Evolutionary conservation across 2,329 filamentous ascomycete species (phyloP).

Genomic region (Coniochaeta hoffmannii): DNA sequence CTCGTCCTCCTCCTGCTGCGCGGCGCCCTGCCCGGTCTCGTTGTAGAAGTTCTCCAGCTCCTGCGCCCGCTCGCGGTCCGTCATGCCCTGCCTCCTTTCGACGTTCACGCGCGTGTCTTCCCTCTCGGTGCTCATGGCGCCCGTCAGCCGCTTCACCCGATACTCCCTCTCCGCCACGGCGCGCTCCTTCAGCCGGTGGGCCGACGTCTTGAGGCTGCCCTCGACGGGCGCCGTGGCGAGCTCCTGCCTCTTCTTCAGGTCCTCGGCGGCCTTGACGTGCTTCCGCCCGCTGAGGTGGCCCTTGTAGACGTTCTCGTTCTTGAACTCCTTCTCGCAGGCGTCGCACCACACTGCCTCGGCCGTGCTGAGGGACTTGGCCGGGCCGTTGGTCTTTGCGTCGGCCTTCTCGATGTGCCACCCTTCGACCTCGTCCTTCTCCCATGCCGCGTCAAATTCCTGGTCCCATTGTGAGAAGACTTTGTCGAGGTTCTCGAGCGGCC

Average conservation of each 20-base stretch:
- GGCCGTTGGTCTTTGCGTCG: constrained; percentile 27
- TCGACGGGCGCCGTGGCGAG: constrained; percentile 20
- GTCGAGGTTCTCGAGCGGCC: constrained; percentile 79
- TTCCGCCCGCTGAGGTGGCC: constrained; percentile 86
- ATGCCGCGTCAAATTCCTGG: constrained; percentile 73
- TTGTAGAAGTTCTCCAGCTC: constrained; percentile 82
- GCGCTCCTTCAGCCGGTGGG: constrained; percentile 70
- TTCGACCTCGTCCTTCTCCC: constrained; percentile 70
- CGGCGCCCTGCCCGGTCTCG: constrained; percentile 37
- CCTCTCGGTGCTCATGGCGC: constrained; percentile 78
- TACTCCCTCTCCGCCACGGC: constrained; percentile 86
- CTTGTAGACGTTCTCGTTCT: constrained; percentile 91
- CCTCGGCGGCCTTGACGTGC: constrained; percentile 76
- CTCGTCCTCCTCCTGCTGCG: constrained; percentile 39
- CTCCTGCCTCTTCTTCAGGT: constrained; percentile 42
- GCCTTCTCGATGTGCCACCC: constrained; percentile 64
- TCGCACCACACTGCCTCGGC: constrained; percentile 76
- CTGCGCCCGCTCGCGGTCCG: constrained; percentile 87
- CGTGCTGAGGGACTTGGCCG: constrained; percentile 25
- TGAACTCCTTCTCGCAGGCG: constrained; percentile 91
- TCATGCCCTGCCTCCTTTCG: constrained; percentile 95
- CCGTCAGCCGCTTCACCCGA: constrained; percentile 70
- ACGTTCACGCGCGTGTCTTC: constrained; percentile 89
- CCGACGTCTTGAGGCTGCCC: constrained; percentile 22
- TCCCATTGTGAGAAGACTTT: constrained; percentile 71